Conservation (phyloP, 768 basidiomycete species). For the Kwoniella mangroviensis region DNA sequence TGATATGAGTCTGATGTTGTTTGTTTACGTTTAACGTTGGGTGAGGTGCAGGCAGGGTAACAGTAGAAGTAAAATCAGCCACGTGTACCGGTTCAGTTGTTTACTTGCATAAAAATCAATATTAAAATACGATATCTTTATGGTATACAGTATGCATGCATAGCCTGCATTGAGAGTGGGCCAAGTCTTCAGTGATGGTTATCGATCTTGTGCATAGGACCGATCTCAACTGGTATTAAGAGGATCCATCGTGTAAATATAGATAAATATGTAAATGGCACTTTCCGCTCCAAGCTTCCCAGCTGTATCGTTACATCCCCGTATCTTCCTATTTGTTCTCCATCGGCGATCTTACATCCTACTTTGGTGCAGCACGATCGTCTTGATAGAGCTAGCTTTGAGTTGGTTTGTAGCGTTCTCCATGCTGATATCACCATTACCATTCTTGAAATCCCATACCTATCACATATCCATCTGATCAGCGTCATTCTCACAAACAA, state of each 20-base stretch:
- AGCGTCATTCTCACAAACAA: neutral
- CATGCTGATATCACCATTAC: slow-evolving; percentile 54
- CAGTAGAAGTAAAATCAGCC: slow-evolving; percentile 25
- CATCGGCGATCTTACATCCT: slow-evolving; percentile 23
- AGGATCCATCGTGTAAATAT: neutral
- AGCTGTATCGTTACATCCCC: no score
- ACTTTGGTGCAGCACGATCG: slow-evolving; percentile 44
- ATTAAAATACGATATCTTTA: no score
- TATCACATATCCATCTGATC: neutral
- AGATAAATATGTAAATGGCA: neutral
- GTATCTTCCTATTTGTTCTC: neutral
- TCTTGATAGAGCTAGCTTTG: slow-evolving; percentile 47
- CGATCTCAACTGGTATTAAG: neutral
- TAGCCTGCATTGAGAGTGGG: neutral
- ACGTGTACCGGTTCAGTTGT: slow-evolving; percentile 21
- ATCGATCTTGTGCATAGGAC: neutral
- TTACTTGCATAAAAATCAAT: slow-evolving; percentile 3
- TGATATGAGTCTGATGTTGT: neutral
- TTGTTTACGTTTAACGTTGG: slow-evolving; percentile 1
- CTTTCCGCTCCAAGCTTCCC: slow-evolving; percentile 3
- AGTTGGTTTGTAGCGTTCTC: slow-evolving; percentile 43
- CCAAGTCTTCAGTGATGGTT: no score
- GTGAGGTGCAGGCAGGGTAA: neutral
- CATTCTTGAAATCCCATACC: slow-evolving; percentile 58
- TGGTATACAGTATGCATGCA: neutral